Base-by-base conservation (phyloP, 192 early-diverging fungal species). In the Entomortierella beljakovae region DNA sequence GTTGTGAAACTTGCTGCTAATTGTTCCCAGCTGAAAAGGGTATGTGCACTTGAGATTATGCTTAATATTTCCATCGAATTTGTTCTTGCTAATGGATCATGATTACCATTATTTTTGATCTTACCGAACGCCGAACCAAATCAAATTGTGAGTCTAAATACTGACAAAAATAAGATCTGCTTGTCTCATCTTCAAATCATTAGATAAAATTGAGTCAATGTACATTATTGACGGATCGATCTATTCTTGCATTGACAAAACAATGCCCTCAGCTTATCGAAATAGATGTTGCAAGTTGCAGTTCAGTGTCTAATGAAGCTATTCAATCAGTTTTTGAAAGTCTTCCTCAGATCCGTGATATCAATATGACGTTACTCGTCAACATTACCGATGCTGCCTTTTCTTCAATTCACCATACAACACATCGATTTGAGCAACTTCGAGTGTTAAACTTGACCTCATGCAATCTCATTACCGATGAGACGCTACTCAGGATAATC, bases 181-280 rank as follows among this genome's bases (percentile, higher is more conserved):
- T 43, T 18, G 8, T 16, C n/a, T 50, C 49, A 50, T 50, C 23
- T 53, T 29, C 51, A 25, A 53, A 28, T 23, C 20, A 29, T 8
- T 70, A 89, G 88, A 86, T 89, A 51, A 89, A 87, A 53, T 58
- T 89, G 43, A 89, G 80, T 72, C 80, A 85, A 35, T 89, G 88
- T 55, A 49, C 50, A 2, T 64, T 72, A 13, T 59, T 89, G 49
- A 87, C 86, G 11, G 82, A 88, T 40, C 54, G 65, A 23, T 80
- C 85, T n/a, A 72, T 84, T 11, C 50, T 86, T 25, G 55, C 82
- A 29, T 65, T 89, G 48, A 85, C 86, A 22, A 28, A 58, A 20
- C 62, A 84, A 43, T 89, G 88, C 60, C 72, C 82, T 6, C 76
- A 80, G 29, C 61, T 89, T 9, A 58, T 86, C 26, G 88, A 89